phyloP scores from a whole-genome alignment of 768 basidiomycete species.

The Lentinula sp. region DNA sequence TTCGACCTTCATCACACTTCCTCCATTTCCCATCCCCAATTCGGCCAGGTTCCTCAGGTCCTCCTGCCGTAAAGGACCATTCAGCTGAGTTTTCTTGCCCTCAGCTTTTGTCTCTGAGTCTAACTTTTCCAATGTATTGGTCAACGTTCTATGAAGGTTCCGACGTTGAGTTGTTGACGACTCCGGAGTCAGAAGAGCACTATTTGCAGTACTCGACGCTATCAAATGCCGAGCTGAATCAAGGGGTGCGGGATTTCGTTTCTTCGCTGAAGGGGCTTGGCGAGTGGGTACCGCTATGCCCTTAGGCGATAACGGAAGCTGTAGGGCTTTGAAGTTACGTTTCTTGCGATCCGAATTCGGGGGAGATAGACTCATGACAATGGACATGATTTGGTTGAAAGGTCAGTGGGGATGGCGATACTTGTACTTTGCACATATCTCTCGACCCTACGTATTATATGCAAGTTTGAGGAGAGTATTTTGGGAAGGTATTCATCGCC shows the following conservation, averaged over 20 bases:
- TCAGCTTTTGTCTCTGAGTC: conserved; percentile 29
- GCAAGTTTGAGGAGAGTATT: neutral
- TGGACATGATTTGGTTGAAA: neutral
- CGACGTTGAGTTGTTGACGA: conserved; percentile 52
- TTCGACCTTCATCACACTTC: conserved; percentile 96
- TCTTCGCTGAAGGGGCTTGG: neutral
- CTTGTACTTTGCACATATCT: neutral
- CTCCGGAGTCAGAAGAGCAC: conserved; percentile 46
- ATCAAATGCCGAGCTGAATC: neutral
- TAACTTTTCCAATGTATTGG: conserved; percentile 81
- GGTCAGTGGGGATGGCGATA: neutral
- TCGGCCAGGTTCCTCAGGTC: conserved; percentile 89
- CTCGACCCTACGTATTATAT: neutral
- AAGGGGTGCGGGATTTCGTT: neutral
- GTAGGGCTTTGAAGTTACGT: conserved; percentile 83
- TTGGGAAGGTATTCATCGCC: neutral
- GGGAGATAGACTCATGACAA: neutral
- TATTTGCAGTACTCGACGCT: conserved; percentile 7
- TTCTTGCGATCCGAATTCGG: neutral
- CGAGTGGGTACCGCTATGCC: neutral
- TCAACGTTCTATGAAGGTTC: conserved; percentile 74
- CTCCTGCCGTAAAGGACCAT: conserved; percentile 63
- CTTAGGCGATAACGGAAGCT: conserved; percentile 32
- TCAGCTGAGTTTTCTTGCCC: conserved; percentile 41
- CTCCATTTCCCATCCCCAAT: conserved; percentile 93